Base-by-base conservation (phyloP, 192 early-diverging fungal genomes). In the Backusella mclennaniae region DNA sequence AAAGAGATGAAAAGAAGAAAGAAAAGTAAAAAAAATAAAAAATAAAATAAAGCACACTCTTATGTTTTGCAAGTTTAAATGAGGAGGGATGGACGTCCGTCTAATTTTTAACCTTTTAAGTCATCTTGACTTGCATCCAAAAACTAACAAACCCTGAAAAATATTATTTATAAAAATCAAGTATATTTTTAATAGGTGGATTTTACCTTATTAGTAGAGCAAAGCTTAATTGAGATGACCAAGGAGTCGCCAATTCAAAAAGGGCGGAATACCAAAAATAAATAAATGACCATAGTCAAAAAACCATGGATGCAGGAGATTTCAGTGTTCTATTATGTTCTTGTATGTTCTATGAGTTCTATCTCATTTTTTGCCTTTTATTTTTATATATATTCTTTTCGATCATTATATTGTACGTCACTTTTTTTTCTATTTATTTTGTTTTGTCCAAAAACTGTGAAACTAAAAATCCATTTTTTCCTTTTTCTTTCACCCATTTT, bases 111-210 rank as follows among this genome's bases (percentile, higher is more conserved):
- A 69, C 35, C 21, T 63, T 23, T 41, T 23, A 39, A 39, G 21
- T 39, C n/a, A 39, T 35, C 38, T 69, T 69, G 36, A 36, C 68
- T 69, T 69, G 68, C 68, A 69, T 69, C 46, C 56, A 63, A 63
- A 63, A 63, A 29, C 56, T 29, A 63, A 63, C 23, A 63, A 26
- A 63, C 56, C 56, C 23, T 63, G 56, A 56, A 56, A 56, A 63
- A 63, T n/a, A 49, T 44, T 44, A 53, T 26, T 39, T 39, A 39
- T 39, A 39, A 59, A 59, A 59, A 23, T 12, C 53, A 6, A 59
- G 12, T 59, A 59, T 59, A 59, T 59, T 23, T 56, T 59, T 59
- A 59, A 59, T 59, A 5, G 7, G 7, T 6, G n/a, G 7, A 53
- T 21, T 21, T 53, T 53, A 53, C 17, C 52, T 53, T 21, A 21